Base-by-base conservation (phyloP, 23 red algal species). In the Pyropia haitanensis region DNA sequence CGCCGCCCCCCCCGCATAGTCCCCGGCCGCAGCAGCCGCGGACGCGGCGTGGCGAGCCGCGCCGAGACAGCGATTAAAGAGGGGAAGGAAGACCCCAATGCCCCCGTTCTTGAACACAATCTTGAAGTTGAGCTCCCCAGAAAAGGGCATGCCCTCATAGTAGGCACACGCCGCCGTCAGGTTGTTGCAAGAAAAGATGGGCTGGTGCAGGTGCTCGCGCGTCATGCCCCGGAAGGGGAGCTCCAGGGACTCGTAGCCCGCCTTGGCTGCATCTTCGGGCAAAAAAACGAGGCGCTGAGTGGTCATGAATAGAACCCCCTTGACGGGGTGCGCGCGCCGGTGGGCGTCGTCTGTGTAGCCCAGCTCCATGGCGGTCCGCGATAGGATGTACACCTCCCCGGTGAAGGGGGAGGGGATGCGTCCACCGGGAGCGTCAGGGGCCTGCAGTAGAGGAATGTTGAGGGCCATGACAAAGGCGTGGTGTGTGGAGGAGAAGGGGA, bases 111-210 rank as follows among this genome's bases (percentile, higher is more conserved):
- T 63, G 68, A 90, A 90, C 33, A 80, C 56, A 48, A 90, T 58
- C 27, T 77, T 57, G 58, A 90, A 63, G 5, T 60, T 49, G 28
- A 90, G 64, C 16, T 70, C 60, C 39, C 75, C 86, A 62, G 57
- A 26, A 58, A 90, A 90, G 2, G 86, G 86, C 57, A 71, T 60
- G 14, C 65, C 86, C n/a, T 80, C 75, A 72, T 90, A 90, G 67
- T 81, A 83, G 16, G 53, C 52, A 48, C 69, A 56, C 14, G 31
- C 19, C 12, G 64, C 67, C 17, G 86, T 73, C 27, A 90, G 62
- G 29, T 90, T 81, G 58, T 79, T 81, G 61, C 58, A 64, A 12
- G 74, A 76, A 20, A 90, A 83, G 31, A 90, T 82, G 20, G 86
- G 86, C 33, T 90, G 86, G 69, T 90, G 49, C 44, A 90, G 69